Percentiles rank a stretch among this genome's conserved stretches.
These are phyloP conservation scores for Alternaria sp. DNA, from an alignment of 2,329 filamentous ascomycete genomes.

Conservation along the genomic window DNA sequence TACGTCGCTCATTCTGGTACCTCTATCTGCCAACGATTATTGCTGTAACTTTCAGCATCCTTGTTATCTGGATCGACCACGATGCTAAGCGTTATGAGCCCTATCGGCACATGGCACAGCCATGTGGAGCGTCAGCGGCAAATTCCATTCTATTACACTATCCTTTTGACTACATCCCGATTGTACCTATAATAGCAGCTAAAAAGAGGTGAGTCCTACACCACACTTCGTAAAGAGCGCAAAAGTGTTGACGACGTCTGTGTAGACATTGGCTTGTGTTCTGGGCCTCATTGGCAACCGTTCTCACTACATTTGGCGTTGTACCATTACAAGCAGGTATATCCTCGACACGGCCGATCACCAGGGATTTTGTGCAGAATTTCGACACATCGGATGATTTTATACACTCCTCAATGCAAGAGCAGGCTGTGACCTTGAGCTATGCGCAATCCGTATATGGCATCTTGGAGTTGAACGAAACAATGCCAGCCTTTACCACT, in stretches of 20 bases:
- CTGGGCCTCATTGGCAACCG: neutral
- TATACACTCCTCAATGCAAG: neutral
- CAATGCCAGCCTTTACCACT: neutral
- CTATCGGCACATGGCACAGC: neutral
- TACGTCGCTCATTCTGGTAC: neutral
- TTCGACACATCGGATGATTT: neutral
- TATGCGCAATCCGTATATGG: neutral
- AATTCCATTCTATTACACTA: neutral
- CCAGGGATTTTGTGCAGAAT: neutral
- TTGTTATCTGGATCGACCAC: neutral
- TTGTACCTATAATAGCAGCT: neutral
- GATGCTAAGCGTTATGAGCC: neutral
- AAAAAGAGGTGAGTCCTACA: neutral
- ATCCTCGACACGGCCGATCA: neutral
- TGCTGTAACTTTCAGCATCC: neutral
- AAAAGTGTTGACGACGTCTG: neutral
- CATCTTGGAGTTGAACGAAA: neutral
- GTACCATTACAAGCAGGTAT: neutral
- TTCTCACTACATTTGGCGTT: neutral
- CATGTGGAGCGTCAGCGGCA: neutral
- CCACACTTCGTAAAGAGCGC: neutral
- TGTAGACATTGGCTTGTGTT: neutral
- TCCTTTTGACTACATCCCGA: neutral
- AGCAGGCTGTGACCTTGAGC: neutral
- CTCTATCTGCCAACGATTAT: neutral